A percentile compares a stretch with the other conserved stretches of the same genome.
phyloP scores from a whole-genome alignment of 2,329 filamentous ascomycete species.

The Fusarium concolor region DNA sequence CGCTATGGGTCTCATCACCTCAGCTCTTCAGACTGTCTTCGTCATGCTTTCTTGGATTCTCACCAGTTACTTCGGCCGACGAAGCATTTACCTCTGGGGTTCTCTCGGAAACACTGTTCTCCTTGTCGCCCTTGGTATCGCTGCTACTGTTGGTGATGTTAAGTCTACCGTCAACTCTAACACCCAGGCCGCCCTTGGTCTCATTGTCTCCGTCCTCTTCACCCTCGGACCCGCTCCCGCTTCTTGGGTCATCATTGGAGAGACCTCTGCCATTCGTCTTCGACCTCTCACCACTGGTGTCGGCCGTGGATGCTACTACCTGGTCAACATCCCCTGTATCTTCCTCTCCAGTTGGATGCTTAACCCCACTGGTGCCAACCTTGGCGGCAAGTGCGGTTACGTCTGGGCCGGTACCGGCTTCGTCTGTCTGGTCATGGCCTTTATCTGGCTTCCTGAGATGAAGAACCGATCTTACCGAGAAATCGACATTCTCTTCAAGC shows the following conservation, averaged over 20 bases:
- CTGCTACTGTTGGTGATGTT: constrained; percentile 59
- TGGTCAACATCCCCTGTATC: constrained; percentile 74
- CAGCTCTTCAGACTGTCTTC: constrained; percentile 69
- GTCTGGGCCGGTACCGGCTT: constrained; percentile 69
- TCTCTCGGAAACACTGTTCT: constrained; percentile 64
- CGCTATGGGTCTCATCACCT: constrained; percentile 72
- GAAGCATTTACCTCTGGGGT: constrained; percentile 73
- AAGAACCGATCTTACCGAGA: constrained; percentile 69
- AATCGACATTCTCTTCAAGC: constrained; percentile 70
- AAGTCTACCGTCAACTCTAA: constrained; percentile 55
- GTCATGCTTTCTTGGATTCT: constrained; percentile 76
- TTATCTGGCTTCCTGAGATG: constrained; percentile 65
- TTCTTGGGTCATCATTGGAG: constrained; percentile 75
- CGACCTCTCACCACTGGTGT: constrained; percentile 73
- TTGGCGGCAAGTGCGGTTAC: constrained; percentile 68
- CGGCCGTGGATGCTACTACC: constrained; percentile 72
- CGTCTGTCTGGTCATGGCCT: constrained; percentile 64
- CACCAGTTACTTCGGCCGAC: constrained; percentile 71
- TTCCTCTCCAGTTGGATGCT: constrained; percentile 72
- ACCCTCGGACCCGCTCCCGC: constrained; percentile 71
- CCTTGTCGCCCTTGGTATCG: constrained; percentile 69
- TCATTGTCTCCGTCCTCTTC: constrained; percentile 75
- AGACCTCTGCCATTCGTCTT: constrained; percentile 74
- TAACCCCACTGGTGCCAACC: constrained; percentile 61
- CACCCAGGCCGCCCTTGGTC: constrained; percentile 71